Evolutionary conservation across 2,329 filamentous ascomycete genomes (phyloP), one percentile per base, ranked within the genome.

Genomic region (Zymoseptoria ardabiliae): DNA sequence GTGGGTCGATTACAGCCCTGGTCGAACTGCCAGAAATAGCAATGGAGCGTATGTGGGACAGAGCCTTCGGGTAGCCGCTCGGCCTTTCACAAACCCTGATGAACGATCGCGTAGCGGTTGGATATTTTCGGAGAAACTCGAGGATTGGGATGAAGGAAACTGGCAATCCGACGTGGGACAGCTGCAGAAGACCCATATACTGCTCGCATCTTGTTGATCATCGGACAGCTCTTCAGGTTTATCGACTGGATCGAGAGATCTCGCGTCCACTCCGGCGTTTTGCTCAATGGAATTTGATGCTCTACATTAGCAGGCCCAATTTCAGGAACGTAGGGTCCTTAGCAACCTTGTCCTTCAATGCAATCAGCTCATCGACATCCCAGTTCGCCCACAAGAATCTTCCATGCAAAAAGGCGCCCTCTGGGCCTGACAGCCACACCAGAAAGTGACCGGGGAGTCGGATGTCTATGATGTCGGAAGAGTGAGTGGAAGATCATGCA

Each of bases 371-470:
- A 54, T 63, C 61, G 21, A 68, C 55, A 57, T 68, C 64, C 65
- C 65, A 68, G 28, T 66, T 61, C 41, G 62, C 63, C 66, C 66
- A 66, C 19, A 64, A 53, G 59, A 66, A 72, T 10, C 73, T 66
- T 1, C 75, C 75, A 60, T 73, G 71, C 23, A 78, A 60, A 55
- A 77, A 78, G 0, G 67, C 65, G 1, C 73, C 74, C 63, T 79
- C 74, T 2, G 70, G 61, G 17, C 69, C 71, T 1, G 73, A 69
- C 4, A 75, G 62, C 76, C 76, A 79, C 2, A 78, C 68, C 10
- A 65, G 63, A 58, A 72, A 72, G 52, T 66, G 49, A 4, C 63
- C 69, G 19, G 70, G 62, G 20, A 72, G 35, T 13, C 55, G 52
- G 59, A 59, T 55, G 51, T 68, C 62, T 52, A 7, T 45, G 17